Conservation (phyloP, 345 rosid species). For the Reutealis trisperma region DNA sequence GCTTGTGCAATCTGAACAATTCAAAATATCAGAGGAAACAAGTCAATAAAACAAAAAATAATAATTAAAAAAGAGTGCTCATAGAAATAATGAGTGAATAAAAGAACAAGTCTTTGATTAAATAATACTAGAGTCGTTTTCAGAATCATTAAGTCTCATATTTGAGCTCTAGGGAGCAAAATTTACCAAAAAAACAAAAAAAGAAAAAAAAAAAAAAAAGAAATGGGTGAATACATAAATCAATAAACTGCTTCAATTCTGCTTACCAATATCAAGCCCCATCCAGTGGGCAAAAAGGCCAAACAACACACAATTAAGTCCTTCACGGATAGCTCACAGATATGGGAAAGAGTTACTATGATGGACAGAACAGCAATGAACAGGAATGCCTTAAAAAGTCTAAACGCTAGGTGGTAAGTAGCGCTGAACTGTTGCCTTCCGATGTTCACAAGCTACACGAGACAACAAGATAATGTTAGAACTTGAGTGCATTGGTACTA, state of each 20-base stretch:
- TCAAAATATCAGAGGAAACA: background rate
- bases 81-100: no score
- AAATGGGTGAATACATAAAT: background rate
- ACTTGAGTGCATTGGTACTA: background rate
- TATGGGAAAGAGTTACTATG: slow-evolving; percentile 61
- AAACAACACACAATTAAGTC: slow-evolving; percentile 80
- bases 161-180: no score
- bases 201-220: no score
- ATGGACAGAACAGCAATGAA: slow-evolving; percentile 65
- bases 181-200: no score
- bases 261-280: slow-evolving; percentile 93
- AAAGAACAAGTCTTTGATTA: no score
- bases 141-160: no score
- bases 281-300: slow-evolving; percentile 92
- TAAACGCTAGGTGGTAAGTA: slow-evolving; percentile 62
- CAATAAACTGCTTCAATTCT: background rate
- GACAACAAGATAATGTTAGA: slow-evolving; percentile 13
- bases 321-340: slow-evolving; percentile 69
- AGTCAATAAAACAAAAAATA: no score
- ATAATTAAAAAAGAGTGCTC: no score
- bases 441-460: slow-evolving; percentile 78
- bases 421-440: slow-evolving; percentile 84
- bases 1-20: slow-evolving; percentile 81
- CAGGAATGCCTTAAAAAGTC: slow-evolving; percentile 84
- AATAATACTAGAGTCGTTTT: no score